These are phyloP conservation scores for Fusarium odoratissimum DNA, from an alignment of 2,329 filamentous ascomycete genomes.

Conservation along the genomic window DNA sequence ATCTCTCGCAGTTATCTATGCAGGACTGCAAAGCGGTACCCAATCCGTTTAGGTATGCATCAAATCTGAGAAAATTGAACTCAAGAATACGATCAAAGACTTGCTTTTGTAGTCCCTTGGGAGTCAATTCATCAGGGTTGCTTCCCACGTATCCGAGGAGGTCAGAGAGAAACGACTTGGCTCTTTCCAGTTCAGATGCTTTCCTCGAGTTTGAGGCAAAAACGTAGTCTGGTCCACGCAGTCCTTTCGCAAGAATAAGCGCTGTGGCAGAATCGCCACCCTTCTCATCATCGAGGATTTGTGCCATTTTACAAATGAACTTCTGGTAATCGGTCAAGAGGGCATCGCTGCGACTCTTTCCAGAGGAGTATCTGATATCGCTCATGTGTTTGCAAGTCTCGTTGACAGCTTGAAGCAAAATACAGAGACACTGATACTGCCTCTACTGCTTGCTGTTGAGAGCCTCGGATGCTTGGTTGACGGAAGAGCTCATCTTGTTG, in stretches of 20 bases:
- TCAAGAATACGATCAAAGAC: neutral
- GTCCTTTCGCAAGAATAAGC: neutral
- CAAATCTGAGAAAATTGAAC: slow-evolving; percentile 3
- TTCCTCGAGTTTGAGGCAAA: neutral
- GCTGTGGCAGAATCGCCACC: neutral
- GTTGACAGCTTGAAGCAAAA: slow-evolving; percentile 4
- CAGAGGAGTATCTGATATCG: neutral
- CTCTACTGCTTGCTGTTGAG: neutral
- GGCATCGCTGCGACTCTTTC: neutral
- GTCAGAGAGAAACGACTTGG: neutral
- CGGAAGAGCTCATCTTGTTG: slow-evolving; percentile 2
- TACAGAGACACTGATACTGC: slow-evolving; percentile 9
- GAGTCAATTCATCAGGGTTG: neutral
- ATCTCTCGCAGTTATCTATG: neutral
- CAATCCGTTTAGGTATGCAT: neutral
- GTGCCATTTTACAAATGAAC: neutral
- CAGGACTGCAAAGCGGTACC: neutral
- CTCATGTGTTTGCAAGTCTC: neutral
- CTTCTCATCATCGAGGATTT: neutral
- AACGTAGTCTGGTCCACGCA: neutral
- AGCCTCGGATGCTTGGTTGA: neutral
- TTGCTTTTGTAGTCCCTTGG: neutral
- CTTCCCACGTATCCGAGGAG: neutral
- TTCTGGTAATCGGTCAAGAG: neutral
- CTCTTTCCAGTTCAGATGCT: neutral